Percentiles rank a stretch among this genome's conserved stretches.
These are phyloP conservation scores for Jamesozyma jinghongensis DNA, from an alignment of 805 yeast genomes.

Conservation along the genomic window DNA sequence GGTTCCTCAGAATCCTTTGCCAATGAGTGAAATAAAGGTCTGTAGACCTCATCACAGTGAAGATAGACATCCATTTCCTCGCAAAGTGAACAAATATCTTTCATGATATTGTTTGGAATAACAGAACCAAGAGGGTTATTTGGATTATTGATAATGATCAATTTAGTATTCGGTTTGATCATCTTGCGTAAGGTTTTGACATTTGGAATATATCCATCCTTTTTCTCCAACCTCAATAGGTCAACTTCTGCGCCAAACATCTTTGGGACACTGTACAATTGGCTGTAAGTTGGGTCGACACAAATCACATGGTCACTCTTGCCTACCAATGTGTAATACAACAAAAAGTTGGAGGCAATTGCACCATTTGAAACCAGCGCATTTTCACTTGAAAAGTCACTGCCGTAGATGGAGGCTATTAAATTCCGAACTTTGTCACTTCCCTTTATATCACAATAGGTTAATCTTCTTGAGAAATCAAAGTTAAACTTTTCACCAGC, in stretches of 20 bases:
- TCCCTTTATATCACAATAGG: slow-evolving; percentile 42
- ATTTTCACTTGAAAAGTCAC: slow-evolving; percentile 26
- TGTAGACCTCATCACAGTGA: slow-evolving; percentile 45
- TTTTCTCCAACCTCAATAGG: slow-evolving; percentile 27
- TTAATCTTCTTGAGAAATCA: slow-evolving; percentile 25
- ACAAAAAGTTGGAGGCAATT: slow-evolving; percentile 45
- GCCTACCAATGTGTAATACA: slow-evolving; percentile 36
- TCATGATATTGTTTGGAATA: slow-evolving; percentile 30
- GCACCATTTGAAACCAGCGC: slow-evolving; percentile 47
- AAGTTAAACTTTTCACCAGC: slow-evolving; percentile 21
- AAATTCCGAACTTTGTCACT: slow-evolving; percentile 32
- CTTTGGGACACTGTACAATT: slow-evolving; percentile 38
- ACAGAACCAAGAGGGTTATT: slow-evolving; percentile 37
- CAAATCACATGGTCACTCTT: slow-evolving; percentile 41
- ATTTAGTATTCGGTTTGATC: slow-evolving; percentile 34
- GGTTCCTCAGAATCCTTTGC: slow-evolving; percentile 23
- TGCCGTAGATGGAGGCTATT: slow-evolving; percentile 33
- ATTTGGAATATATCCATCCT: slow-evolving; percentile 33
- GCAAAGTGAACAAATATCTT: slow-evolving; percentile 34
- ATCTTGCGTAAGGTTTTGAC: slow-evolving; percentile 26
- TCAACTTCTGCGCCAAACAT: slow-evolving; percentile 39
- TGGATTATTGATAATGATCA: slow-evolving; percentile 42
- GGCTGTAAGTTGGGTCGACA: slow-evolving; percentile 44
- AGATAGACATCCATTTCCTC: slow-evolving; percentile 28
- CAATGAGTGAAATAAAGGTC: slow-evolving; percentile 41